A percentile compares a stretch with the other conserved stretches of the same genome.
phyloP scores from a whole-genome alignment of 495 filamentous ascomycete genomes.

The Xylaria longipes region DNA sequence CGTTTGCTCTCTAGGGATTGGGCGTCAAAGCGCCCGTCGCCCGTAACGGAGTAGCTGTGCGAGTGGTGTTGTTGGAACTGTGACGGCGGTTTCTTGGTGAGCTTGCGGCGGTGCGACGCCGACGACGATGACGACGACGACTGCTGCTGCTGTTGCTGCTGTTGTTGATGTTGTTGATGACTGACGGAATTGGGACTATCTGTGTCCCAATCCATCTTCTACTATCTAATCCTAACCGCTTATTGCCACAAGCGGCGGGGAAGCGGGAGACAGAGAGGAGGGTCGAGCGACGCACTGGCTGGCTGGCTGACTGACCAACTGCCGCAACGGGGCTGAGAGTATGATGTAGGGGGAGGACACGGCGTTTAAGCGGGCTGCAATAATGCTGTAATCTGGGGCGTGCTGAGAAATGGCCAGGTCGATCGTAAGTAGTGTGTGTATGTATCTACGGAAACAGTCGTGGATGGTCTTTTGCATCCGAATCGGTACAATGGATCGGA shows the following conservation, averaged over 20 bases:
- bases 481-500: slow-evolving; percentile 14
- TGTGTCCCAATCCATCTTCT: slow-evolving; percentile 22
- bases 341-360: slow-evolving; percentile 20
- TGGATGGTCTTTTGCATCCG: neutral
- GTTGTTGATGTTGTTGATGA: neutral
- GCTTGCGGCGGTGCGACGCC: slow-evolving; percentile 51
- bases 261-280: slow-evolving; percentile 16
- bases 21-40: slow-evolving; percentile 58
- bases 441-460: neutral
- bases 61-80: slow-evolving; percentile 45
- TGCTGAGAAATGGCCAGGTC: slow-evolving; percentile 5
- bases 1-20: slow-evolving; percentile 60
- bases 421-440: neutral
- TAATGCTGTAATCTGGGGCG: neutral
- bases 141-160: neutral
- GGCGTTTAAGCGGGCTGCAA: slow-evolving; percentile 15
- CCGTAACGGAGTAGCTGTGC: slow-evolving; percentile 47
- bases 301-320: slow-evolving; percentile 5
- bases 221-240: slow-evolving; percentile 15
- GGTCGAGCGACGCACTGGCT: slow-evolving; percentile 6
- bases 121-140: neutral
- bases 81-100: slow-evolving; percentile 62
- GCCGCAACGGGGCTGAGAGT: slow-evolving; percentile 12
- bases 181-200: slow-evolving; percentile 17
- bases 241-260: slow-evolving; percentile 25